phyloP scores from a whole-genome alignment of 1,139 yeast genomes.

The Suhomyces guaymorum region DNA sequence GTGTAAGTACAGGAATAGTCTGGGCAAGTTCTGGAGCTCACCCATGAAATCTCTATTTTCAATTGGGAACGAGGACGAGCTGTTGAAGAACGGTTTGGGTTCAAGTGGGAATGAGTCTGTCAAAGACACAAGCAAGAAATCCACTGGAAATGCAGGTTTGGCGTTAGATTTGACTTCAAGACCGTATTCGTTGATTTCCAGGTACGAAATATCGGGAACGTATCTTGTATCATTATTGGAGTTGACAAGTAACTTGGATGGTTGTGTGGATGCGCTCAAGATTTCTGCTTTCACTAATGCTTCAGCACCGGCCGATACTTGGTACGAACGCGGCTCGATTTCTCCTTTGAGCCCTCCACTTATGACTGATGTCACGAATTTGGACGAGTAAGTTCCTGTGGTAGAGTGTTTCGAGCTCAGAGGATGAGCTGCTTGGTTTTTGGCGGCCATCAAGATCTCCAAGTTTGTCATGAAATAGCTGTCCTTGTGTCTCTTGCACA shows the following conservation, averaged over 20 bases:
- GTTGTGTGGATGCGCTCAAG: slow-evolving; percentile 86
- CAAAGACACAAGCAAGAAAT: slow-evolving; percentile 80
- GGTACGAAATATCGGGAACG: slow-evolving; percentile 92
- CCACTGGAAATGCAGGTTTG: slow-evolving; percentile 95
- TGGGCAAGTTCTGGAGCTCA: slow-evolving; percentile 61
- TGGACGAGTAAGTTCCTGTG: slow-evolving; percentile 75
- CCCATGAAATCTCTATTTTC: slow-evolving; percentile 81
- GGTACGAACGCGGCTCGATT: slow-evolving; percentile 88
- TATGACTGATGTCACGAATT: slow-evolving; percentile 89
- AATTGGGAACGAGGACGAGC: slow-evolving; percentile 55
- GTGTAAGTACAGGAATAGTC: slow-evolving; percentile 44
- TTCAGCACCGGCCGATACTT: slow-evolving; percentile 85
- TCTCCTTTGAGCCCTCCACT: slow-evolving; percentile 86
- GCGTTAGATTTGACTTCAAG: slow-evolving; percentile 86
- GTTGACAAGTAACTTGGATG: slow-evolving; percentile 81
- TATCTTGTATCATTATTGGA: slow-evolving; percentile 70
- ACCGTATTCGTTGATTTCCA: slow-evolving; percentile 84
- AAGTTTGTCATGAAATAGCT: slow-evolving; percentile 85
- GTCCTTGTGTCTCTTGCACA: slow-evolving; percentile 90
- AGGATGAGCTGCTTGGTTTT: slow-evolving; percentile 68
- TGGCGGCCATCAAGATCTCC: slow-evolving; percentile 85
- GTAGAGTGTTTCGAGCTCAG: slow-evolving; percentile 66
- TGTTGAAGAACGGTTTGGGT: slow-evolving; percentile 52
- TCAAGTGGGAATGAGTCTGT: slow-evolving; percentile 89
- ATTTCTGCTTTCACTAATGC: slow-evolving; percentile 85